These are phyloP conservation scores for Dactylorhiza incarnata DNA, from an alignment of 106 monocot species.

Conservation along the genomic window DNA sequence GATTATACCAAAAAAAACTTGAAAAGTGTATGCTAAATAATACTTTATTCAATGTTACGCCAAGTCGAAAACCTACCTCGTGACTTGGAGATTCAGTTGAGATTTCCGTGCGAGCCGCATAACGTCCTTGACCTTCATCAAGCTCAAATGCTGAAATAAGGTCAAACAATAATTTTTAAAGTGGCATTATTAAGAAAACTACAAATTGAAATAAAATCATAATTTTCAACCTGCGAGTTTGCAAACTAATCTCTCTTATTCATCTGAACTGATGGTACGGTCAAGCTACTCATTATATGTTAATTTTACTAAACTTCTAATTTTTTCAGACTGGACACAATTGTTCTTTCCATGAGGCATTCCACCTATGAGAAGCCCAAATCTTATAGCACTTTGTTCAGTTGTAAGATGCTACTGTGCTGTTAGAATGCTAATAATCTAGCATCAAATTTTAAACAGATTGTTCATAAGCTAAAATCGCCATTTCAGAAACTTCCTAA, in stretches of 20 bases:
- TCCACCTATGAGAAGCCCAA: neutral
- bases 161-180: constrained; percentile 5
- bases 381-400: neutral
- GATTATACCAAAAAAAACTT: neutral
- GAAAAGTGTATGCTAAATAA: neutral
- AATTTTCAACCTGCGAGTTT: neutral
- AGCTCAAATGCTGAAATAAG: constrained; percentile 23
- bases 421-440: neutral
- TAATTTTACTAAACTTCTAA: neutral
- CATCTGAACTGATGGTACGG: neutral
- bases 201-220: neutral
- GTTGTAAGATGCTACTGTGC: neutral
- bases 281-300: neutral
- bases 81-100: constrained; percentile 16
- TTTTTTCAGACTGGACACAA: neutral
- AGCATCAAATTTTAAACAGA: too few species aligned
- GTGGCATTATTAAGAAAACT: neutral
- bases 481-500: neutral
- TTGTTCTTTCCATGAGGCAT: neutral
- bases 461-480: neutral
- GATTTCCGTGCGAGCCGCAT: constrained; percentile 9
- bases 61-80: constrained; percentile 32
- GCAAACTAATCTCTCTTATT: neutral
- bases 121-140: constrained; percentile 20
- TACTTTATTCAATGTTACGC: neutral